Conservation (phyloP, 305 asterid species). For the Fraxinus paxiana region DNA sequence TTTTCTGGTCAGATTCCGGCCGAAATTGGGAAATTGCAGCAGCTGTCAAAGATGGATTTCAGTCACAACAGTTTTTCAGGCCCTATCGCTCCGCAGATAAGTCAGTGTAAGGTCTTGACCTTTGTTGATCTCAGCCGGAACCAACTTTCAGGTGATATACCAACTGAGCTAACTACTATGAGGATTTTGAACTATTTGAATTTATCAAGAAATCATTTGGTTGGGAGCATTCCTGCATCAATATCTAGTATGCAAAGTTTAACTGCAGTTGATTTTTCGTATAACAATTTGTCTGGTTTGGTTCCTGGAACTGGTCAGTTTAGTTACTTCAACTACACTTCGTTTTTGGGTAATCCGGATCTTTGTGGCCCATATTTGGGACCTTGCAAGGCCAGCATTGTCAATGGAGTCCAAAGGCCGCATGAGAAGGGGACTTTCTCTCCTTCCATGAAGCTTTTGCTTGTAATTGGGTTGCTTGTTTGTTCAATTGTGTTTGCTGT, state of each 20-base stretch:
- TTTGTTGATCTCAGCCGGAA: conserved; percentile 55
- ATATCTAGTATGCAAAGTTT: conserved; percentile 41
- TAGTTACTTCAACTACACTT: conserved; percentile 35
- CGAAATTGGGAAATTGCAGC: conserved; percentile 47
- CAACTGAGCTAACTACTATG: conserved; percentile 37
- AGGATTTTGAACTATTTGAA: conserved; percentile 40
- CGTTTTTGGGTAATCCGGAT: conserved; percentile 39
- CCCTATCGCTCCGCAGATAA: conserved; percentile 38
- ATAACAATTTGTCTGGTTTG: conserved; percentile 41
- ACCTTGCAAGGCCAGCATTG: conserved; percentile 24
- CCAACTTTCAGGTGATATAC: conserved; percentile 29
- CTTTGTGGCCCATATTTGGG: conserved; percentile 33
- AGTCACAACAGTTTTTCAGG: conserved; percentile 52
- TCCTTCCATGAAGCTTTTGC: conserved; percentile 33
- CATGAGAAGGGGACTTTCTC: conserved; percentile 29
- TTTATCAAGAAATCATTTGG: conserved; percentile 42
- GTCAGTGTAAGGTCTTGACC: conserved; percentile 42
- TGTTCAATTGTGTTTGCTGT: conserved; percentile 34
- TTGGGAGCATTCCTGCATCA: conserved; percentile 34
- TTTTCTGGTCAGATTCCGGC: conserved; percentile 53
- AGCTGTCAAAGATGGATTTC: conserved; percentile 51
- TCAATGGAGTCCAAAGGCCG: conserved; percentile 26
- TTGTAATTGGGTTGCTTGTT: conserved; percentile 34
- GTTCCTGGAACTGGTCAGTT: conserved; percentile 44
- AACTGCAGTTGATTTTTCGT: conserved; percentile 47